Evolutionary conservation across 176 grass and related monocot species (phyloP).

Genomic region (Hordeum vulgare): MorexV3_pseudomolecules_assembly NC_058523.1:561196655-561197154

Average conservation of each 20-base stretch:
- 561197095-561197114: neutral
- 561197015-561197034: constrained; percentile 99
- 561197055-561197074: constrained; percentile 96
- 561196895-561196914: neutral
- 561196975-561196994: constrained; percentile 87
- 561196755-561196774: neutral
- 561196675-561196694: constrained; percentile 97
- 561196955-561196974: neutral
- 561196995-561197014: constrained; percentile 94
- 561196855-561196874: neutral
- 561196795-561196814: neutral
- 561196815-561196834: constrained; percentile 13
- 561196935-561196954: neutral
- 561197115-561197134: neutral
- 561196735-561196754: neutral
- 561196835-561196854: neutral
- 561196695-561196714: constrained; percentile 90
- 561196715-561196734: neutral
- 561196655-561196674: constrained; percentile 90
- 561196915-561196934: neutral
- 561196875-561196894: neutral
- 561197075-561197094: neutral
- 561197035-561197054: constrained; percentile 99
- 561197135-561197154: neutral
- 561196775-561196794: neutral